Base-by-base conservation (phyloP, 768 basidiomycete species). In the Sutorius australiensis region DNA sequence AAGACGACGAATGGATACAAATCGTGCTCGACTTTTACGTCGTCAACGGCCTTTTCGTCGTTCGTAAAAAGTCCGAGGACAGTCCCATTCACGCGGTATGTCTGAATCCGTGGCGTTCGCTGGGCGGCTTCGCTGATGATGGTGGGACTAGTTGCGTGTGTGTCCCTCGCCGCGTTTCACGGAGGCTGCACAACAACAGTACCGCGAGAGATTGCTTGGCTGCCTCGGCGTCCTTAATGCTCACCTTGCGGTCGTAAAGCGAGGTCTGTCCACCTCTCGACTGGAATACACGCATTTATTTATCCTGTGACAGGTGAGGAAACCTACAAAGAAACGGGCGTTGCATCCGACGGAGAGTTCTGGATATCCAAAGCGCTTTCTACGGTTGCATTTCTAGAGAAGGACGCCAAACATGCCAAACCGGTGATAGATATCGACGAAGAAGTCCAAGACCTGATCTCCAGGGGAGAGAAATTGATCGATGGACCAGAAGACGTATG, bases 1-100 rank as follows among this genome's bases (percentile, higher is more conserved):
- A 90, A 64, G 77, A 78, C 39, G 93, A 95, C 65, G 76, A 76
- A 33, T 93, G 92, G 85, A 75, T 95, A 17, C 75, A 79, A 50
- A 72, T 76, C 11, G 72, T 94, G 49, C 75, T 98, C 27, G 83
- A 95, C 55, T 97, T 92, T 81, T 75, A 97, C 39, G 69, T 80
- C 55, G 79, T 92, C 7, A 78, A 97, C 55, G 94, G 92, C 0
- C 78, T 95, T 41, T 97, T 92, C 66, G 67, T 79, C 17, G 71
- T 92, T 57, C 79, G 79, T 60, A 93, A 90, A 71, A 83, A 81
- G 64, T 82, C 83, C 21, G 79, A 81, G 51, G 89, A 87, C 66
- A 87, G 79, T 54, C 56, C 73, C 1, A 75, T 83, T 58, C 60
- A 67, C 52, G 78, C 78, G 61, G 89, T 92, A 67, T 57, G 87